Conservation (phyloP, 352 stramenopile genomes). For the Albugo candida region DNA sequence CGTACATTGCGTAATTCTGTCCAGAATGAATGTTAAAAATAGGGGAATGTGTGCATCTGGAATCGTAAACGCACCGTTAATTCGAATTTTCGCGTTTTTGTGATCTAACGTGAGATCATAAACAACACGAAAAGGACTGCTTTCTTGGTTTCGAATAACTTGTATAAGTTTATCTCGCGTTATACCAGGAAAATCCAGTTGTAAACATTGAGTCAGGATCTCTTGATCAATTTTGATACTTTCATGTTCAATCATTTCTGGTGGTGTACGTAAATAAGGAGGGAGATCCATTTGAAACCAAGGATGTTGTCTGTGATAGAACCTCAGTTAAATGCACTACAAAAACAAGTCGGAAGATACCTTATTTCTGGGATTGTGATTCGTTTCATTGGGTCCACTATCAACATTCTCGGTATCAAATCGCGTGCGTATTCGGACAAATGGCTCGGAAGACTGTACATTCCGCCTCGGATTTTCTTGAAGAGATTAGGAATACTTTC, state of each 20-base stretch:
- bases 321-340: background rate
- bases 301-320: conserved; percentile 65
- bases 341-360: conserved; percentile 6
- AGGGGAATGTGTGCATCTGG: conserved; percentile 1
- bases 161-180: conserved; percentile 33
- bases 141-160: conserved; percentile 30
- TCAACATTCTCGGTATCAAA: conserved; percentile 96
- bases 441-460: conserved; percentile 96
- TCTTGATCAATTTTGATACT: conserved; percentile 69
- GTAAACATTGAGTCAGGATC: conserved; percentile 34
- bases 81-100: conserved; percentile 91
- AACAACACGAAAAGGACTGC: conserved; percentile 76
- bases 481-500: conserved; percentile 98
- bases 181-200: conserved; percentile 26
- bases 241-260: conserved; percentile 89
- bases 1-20: conserved; percentile 56
- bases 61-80: conserved; percentile 30
- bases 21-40: background rate
- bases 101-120: conserved; percentile 97
- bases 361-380: conserved; percentile 98
- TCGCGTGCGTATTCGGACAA: conserved; percentile 90
- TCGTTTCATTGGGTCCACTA: conserved; percentile 98
- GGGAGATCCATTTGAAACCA: conserved; percentile 98
- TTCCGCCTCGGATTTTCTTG: conserved; percentile 96
- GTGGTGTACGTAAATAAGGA: conserved; percentile 91